Evolutionary conservation across 2,329 filamentous ascomycete genomes (phyloP), one percentile per base, ranked within the genome.

Genomic region (Dothistroma pini): DNA sequence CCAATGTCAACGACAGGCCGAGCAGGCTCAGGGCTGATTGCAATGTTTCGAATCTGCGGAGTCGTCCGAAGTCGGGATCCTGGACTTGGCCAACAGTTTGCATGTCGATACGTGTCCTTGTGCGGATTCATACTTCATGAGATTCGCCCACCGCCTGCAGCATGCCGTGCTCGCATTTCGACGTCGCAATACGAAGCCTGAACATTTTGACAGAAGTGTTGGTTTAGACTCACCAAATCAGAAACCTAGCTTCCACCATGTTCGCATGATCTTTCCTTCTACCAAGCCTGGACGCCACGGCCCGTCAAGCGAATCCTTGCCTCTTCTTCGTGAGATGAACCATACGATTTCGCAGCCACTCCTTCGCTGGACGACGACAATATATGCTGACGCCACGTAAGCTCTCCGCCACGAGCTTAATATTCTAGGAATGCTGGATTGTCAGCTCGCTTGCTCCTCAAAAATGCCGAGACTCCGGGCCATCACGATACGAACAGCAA

Each of bases 221-320:
- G 51, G 2, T 32, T 51, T 6, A 51, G 21, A 51, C 48, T 51
- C 21, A 3, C 6, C 10, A 12, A 16, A 21, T 29, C 48, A 51
- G 21, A 29, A 3, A n/a, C 6, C n/a, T 49, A 31, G 29, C 41
- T 9, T 12, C 22, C 8, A 10, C 1, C 48, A 7, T 51, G 48
- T 29, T 55, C 53, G 53, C 53, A 55, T 55, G n/a, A 55, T 44
- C 34, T 55, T 55, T 38, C 53, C 53, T 25, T n/a, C 12, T 29
- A 55, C 53, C 32, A 44, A 41, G 31, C 12, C 48, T 51, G 22
- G 48, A 44, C n/a, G 51, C 51, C 51, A 35, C 51, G 51, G 29
- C 51, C 19, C 51, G 51, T 54, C 53, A 44, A 47, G 21, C 22
- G n/a, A 22, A 55, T 29, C 53, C 53, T 34, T 55, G 53, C 35